A percentile compares a stretch with the other conserved stretches of the same genome.
These are phyloP conservation scores for Pythium myriotylum DNA, from an alignment of 352 stramenopile genomes.

Conservation along the genomic window DNA sequence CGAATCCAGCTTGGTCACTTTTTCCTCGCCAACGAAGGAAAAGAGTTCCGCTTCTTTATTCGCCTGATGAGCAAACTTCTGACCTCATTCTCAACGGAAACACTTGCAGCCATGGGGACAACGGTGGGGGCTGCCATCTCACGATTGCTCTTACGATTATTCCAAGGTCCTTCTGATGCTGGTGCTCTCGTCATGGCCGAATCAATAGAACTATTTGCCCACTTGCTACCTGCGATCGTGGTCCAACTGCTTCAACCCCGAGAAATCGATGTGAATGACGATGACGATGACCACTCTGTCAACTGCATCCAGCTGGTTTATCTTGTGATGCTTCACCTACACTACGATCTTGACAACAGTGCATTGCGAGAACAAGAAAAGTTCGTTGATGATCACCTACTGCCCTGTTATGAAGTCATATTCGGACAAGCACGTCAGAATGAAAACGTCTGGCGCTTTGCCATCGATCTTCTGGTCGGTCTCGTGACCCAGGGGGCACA, in stretches of 20 bases:
- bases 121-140: slow-evolving; percentile 45
- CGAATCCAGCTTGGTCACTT: slow-evolving; percentile 53
- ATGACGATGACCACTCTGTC: slow-evolving; percentile 31
- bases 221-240: slow-evolving; percentile 55
- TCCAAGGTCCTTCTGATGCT: slow-evolving; percentile 45
- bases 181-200: slow-evolving; percentile 48
- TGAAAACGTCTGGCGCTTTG: slow-evolving; percentile 55
- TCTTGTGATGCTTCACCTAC: slow-evolving; percentile 51
- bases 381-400: slow-evolving; percentile 52
- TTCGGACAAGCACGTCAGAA: slow-evolving; percentile 12
- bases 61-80: slow-evolving; percentile 69
- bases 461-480: slow-evolving; percentile 50
- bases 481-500: slow-evolving; percentile 36
- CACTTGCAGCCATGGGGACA: slow-evolving; percentile 28
- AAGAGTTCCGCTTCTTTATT: slow-evolving; percentile 73
- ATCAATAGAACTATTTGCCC: slow-evolving; percentile 42
- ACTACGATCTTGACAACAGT: slow-evolving; percentile 24
- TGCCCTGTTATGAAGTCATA: slow-evolving; percentile 42
- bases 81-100: slow-evolving; percentile 48
- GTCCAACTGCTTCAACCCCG: slow-evolving; percentile 24
- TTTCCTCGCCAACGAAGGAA: slow-evolving; percentile 58
- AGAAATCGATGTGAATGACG: neutral
- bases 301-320: slow-evolving; percentile 62
- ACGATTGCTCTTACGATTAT: slow-evolving; percentile 47
- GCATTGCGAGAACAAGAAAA: neutral